Base-by-base conservation (phyloP, 306 rosid genomes). In the Luffa aegyptiaca region DNA sequence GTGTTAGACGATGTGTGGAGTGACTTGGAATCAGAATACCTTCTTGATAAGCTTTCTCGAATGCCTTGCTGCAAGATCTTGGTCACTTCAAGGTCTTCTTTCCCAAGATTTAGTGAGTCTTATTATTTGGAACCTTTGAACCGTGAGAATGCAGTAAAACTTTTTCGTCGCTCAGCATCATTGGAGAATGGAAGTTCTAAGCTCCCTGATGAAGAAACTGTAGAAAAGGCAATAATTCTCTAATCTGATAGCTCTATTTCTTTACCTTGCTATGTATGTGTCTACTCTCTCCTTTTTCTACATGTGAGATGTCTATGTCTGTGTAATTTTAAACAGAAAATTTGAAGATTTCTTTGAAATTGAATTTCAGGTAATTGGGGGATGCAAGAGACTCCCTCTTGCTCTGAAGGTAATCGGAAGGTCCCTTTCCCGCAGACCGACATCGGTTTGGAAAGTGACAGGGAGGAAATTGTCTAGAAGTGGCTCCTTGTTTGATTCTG, bases 1-100 rank as follows among this genome's bases (percentile, higher is more conserved):
- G 90, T 92, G 17, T 48, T 92, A 18, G 97, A 92, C 58, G 90
- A 88, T 80, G 91, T 92, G 80, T 84, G 87, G 90, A 4, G 10
- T 1, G 75, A 55, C 4, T 51, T 64, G 0, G 83, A 76, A 42
- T 82, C 92, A 18, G 91, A 77, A 56, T 64, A 63, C 75, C 85
- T 90, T 57, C 61, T 90, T 63, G 89, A 89, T 1, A 87, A 86
- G 5, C 84, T 90, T 21, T 84, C 86, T 49, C 17, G 75, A 44
- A 82, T 84, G 6, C 74, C 88, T 55, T 68, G 82, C 20, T 88
- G 75, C 82, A 92, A 86, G 83, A 81, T 90, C 80, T 62, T 93
- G 73, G 92, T 89, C 71, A 92, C 93, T 46, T 93, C 97, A 26
- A 84, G 91, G 79, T 84, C 42, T 13, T 42, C 57, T 55, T 84